These are phyloP conservation scores for Kernera saxatilis DNA, from an alignment of 345 rosid genomes.

Conservation along the genomic window DNA sequence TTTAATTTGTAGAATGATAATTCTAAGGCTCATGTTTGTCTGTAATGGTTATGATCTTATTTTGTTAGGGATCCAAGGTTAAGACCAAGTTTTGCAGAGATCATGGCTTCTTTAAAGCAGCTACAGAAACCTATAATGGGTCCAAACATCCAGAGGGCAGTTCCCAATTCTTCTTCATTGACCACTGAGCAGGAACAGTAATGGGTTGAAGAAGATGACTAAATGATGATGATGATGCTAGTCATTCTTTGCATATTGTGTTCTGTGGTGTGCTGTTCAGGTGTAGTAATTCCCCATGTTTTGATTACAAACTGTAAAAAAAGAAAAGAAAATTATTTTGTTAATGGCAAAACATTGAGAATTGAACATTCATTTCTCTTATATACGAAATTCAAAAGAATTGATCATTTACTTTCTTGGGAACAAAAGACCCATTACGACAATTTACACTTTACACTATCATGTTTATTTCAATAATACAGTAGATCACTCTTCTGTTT, in stretches of 20 bases:
- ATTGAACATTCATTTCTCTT: neutral
- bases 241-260: constrained; percentile 11
- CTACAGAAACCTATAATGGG: constrained; percentile 63
- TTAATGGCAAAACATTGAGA: constrained; percentile 7
- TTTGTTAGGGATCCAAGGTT: constrained; percentile 64
- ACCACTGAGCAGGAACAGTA: constrained; percentile 11
- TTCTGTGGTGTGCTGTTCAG: neutral
- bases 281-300: constrained; percentile 3
- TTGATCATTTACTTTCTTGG: neutral
- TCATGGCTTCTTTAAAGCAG: constrained; percentile 84
- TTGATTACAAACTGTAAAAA: constrained; percentile 22
- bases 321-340: neutral
- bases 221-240: neutral
- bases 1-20: neutral
- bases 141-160: constrained; percentile 41
- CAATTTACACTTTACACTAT: too few species aligned
- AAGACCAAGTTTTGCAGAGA: constrained; percentile 86
- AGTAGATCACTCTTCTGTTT: too few species aligned
- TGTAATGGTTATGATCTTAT: neutral
- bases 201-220: neutral
- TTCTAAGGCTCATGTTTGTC: neutral
- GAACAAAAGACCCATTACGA: neutral
- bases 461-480: too few species aligned
- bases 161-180: constrained; percentile 30
- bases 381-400: neutral